Conservation (phyloP, 2,329 filamentous ascomycete species). For the Ophiostoma ulmi region DNA sequence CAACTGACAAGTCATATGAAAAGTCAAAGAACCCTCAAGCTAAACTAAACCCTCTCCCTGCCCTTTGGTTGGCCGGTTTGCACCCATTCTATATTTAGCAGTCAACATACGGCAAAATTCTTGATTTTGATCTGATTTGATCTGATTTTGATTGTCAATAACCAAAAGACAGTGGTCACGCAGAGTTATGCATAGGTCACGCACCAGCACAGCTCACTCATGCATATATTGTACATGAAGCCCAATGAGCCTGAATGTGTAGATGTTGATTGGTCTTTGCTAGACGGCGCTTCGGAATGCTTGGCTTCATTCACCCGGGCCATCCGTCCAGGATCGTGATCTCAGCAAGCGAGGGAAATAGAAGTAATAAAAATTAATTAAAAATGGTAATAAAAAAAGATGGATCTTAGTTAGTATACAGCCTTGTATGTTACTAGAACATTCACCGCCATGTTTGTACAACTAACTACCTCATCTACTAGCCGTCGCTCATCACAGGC, state of each 20-base stretch:
- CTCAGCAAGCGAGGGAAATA: background rate
- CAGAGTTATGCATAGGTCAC: background rate
- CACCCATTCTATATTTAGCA: background rate
- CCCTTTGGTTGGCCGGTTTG: background rate
- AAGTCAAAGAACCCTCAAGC: background rate
- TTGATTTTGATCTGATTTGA: background rate
- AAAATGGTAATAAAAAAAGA: background rate
- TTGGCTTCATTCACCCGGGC: background rate
- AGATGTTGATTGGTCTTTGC: background rate
- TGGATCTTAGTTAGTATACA: background rate
- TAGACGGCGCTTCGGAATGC: background rate
- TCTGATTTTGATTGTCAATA: background rate
- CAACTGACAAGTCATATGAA: background rate
- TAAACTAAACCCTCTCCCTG: background rate
- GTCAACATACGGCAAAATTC: background rate
- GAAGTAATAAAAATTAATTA: background rate
- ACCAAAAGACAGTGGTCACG: background rate
- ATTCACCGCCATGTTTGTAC: background rate
- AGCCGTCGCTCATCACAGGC: background rate
- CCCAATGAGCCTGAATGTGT: background rate
- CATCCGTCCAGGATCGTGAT: background rate
- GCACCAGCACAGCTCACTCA: no score
- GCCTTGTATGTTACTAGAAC: background rate
- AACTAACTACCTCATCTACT: background rate
- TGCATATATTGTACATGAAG: background rate